Percentiles rank a stretch among this genome's conserved stretches.
phyloP scores from a whole-genome alignment of 805 yeast species.

The Saccharomycopsis sp. region DNA sequence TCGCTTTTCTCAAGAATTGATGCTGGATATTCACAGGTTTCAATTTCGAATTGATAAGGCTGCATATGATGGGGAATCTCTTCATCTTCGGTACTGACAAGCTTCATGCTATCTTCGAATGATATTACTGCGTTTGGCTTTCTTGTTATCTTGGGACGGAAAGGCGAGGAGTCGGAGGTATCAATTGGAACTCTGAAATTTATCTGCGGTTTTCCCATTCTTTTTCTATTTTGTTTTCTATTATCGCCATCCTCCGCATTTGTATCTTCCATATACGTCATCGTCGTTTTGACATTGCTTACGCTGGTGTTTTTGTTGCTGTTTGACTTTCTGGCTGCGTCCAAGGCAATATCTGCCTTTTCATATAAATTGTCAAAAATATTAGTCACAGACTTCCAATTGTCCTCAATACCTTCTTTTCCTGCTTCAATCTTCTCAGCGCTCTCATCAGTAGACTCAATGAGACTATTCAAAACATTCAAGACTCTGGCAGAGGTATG shows the following conservation, averaged over 20 bases:
- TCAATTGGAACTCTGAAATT: slow-evolving; percentile 53
- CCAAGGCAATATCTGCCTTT: slow-evolving; percentile 64
- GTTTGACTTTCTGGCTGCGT: slow-evolving; percentile 28
- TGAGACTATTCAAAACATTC: slow-evolving; percentile 39
- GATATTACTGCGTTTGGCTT: slow-evolving; percentile 69
- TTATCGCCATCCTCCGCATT: slow-evolving; percentile 20
- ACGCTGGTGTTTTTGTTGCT: slow-evolving; percentile 20
- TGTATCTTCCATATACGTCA: slow-evolving; percentile 48
- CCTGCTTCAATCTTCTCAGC: slow-evolving; percentile 27
- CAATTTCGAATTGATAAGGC: slow-evolving; percentile 77
- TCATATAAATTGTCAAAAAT: slow-evolving; percentile 68
- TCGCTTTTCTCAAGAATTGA: slow-evolving; percentile 39
- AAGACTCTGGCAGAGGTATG: slow-evolving; percentile 35
- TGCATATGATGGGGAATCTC: slow-evolving; percentile 61
- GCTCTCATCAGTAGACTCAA: slow-evolving; percentile 33
- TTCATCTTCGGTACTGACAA: slow-evolving; percentile 33
- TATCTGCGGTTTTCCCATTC: slow-evolving; percentile 62
- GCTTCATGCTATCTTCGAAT: slow-evolving; percentile 42
- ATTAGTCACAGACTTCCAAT: slow-evolving; percentile 58
- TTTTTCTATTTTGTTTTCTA: slow-evolving; percentile 22
- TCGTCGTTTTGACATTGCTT: slow-evolving; percentile 17
- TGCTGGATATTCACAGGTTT: slow-evolving; percentile 60
- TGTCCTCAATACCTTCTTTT: slow-evolving; percentile 37
- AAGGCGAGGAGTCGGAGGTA: slow-evolving; percentile 64
- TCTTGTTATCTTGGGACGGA: slow-evolving; percentile 59